These are phyloP conservation scores for Claviceps digitariae DNA, from an alignment of 2,329 filamentous ascomycete species.

Conservation along the genomic window DNA sequence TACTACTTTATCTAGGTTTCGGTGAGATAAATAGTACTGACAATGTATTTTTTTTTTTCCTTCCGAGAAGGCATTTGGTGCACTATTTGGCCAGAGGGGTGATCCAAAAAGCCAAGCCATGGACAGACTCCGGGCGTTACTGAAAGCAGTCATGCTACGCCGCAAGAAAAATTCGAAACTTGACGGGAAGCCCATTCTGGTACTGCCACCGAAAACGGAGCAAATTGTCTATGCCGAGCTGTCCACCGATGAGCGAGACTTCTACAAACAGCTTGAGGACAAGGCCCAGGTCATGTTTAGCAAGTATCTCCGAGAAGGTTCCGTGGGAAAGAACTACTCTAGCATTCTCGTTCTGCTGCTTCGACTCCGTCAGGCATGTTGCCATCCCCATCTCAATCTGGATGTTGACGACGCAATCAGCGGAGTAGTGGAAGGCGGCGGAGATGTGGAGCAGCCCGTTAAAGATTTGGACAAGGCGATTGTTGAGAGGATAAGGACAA, in stretches of 20 bases:
- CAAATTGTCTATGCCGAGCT: constrained; percentile 64
- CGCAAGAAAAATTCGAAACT: constrained; percentile 69
- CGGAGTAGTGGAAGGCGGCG: constrained; percentile 20
- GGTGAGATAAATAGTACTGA: constrained; percentile 4
- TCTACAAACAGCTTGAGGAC: constrained; percentile 62
- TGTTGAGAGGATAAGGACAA: constrained; percentile 48
- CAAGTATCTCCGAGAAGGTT: constrained; percentile 56
- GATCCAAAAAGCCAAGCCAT: constrained; percentile 51
- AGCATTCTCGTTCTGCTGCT: constrained; percentile 70
- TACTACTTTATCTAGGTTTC: neutral
- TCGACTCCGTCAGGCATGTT: constrained; percentile 62
- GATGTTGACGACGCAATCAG: constrained; percentile 20
- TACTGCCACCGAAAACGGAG: constrained; percentile 62
- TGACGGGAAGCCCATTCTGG: constrained; percentile 68
- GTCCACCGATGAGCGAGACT: constrained; percentile 57
- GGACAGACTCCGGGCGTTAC: constrained; percentile 56
- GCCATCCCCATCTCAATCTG: constrained; percentile 19
- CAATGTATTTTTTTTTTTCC: neutral
- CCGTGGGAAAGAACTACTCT: constrained; percentile 57
- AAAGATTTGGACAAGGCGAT: constrained; percentile 44
- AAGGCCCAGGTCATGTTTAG: constrained; percentile 60
- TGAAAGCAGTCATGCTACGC: constrained; percentile 70
- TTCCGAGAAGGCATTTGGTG: constrained; percentile 24
- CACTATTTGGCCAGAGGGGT: constrained; percentile 21
- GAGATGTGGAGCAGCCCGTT: constrained; percentile 48